These are phyloP conservation scores for Sporothrix humicola DNA, from an alignment of 2,329 filamentous ascomycete genomes.

Conservation along the genomic window DNA sequence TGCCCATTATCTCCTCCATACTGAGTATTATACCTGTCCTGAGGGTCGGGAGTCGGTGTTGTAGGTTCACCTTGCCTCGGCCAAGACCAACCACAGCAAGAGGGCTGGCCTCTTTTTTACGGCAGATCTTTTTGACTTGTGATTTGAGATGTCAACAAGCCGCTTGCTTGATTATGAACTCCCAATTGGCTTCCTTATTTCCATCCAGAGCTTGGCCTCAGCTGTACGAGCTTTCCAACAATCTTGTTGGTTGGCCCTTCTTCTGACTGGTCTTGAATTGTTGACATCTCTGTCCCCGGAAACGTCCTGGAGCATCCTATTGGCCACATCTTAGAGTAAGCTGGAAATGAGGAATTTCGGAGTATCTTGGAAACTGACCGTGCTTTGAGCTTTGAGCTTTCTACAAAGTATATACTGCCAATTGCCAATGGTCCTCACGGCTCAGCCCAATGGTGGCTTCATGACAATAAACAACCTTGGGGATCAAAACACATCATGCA, in stretches of 20 bases:
- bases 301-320: neutral
- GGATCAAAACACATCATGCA: neutral
- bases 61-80: constrained; percentile 8
- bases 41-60: neutral
- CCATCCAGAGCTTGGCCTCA: too few relatives aligned
- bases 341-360: neutral
- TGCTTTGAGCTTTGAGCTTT: neutral
- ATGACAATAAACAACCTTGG: neutral
- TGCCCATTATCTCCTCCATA: neutral
- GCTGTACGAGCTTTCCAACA: too few relatives aligned
- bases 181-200: neutral
- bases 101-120: too few relatives aligned
- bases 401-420: too few relatives aligned
- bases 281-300: neutral
- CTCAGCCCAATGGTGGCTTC: neutral
- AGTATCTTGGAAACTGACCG: neutral
- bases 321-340: neutral
- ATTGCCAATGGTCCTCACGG: neutral
- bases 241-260: neutral
- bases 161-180: neutral
- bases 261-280: neutral
- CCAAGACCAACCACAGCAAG: neutral
- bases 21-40: neutral
- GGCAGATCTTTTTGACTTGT: neutral
- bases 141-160: neutral